A percentile compares a stretch with the other conserved stretches of the same genome.
Evolutionary conservation across 2,329 filamentous ascomycete genomes (phyloP).

Genomic region (Lasiodiplodia hormozganensis): DNA sequence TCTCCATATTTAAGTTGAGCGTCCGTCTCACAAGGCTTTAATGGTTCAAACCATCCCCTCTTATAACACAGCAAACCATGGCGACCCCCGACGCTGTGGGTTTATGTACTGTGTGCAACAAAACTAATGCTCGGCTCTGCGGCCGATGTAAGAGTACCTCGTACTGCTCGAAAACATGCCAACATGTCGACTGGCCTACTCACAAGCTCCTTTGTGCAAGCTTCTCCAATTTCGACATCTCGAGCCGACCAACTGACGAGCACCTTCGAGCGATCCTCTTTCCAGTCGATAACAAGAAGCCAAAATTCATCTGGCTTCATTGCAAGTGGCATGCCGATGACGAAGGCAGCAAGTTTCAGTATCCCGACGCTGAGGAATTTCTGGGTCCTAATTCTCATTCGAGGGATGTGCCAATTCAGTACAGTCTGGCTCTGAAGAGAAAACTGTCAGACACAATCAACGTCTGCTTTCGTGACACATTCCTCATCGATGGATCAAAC

Average conservation of each 20-base stretch:
- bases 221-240: conserved; percentile 25
- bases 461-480: conserved; percentile 28
- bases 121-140: conserved; percentile 17
- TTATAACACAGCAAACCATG: not conserved
- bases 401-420: not conserved
- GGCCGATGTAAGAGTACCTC: conserved; percentile 22
- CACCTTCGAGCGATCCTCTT: conserved; percentile 26
- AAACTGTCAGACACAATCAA: conserved; percentile 21
- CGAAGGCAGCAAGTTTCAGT: not conserved
- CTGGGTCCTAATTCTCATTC: not conserved
- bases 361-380: not conserved
- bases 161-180: conserved; percentile 30
- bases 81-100: not conserved
- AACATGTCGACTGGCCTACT: conserved; percentile 25
- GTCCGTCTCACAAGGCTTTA: not conserved
- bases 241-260: conserved; percentile 17
- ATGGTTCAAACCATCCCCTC: not conserved
- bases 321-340: not conserved
- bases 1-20: not conserved
- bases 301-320: conserved; percentile 23
- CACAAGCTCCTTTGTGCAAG: conserved; percentile 29
- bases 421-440: conserved; percentile 4
- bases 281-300: conserved; percentile 21
- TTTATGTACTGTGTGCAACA: not conserved
- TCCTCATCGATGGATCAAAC: conserved; percentile 29